These are phyloP conservation scores for Pestalotiopsis fici DNA, from an alignment of 2,329 filamentous ascomycete genomes.

Conservation along the genomic window DNA sequence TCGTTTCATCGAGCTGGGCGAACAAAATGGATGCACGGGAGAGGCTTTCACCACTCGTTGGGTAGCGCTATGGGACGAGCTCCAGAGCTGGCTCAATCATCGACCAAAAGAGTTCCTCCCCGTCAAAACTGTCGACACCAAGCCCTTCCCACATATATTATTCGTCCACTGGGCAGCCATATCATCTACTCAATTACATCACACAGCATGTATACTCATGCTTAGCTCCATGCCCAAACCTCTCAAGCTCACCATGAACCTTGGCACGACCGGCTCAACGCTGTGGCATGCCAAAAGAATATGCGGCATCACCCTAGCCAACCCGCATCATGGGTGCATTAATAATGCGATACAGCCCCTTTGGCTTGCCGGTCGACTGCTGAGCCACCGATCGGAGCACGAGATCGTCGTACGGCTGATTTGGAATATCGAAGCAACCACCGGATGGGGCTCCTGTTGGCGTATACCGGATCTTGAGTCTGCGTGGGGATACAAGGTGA, in stretches of 20 bases:
- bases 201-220: slow-evolving; percentile 55
- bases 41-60: slow-evolving; percentile 44
- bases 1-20: slow-evolving; percentile 46
- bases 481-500: slow-evolving; percentile 38
- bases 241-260: slow-evolving; percentile 12
- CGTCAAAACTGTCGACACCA: slow-evolving; percentile 40
- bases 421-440: slow-evolving; percentile 49
- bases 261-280: slow-evolving; percentile 34
- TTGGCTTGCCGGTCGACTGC: slow-evolving; percentile 54
- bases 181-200: slow-evolving; percentile 58
- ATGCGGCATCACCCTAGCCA: slow-evolving; percentile 57
- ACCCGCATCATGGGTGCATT: slow-evolving; percentile 54
- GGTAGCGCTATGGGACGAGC: slow-evolving; percentile 47
- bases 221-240: slow-evolving; percentile 41
- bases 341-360: slow-evolving; percentile 61
- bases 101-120: slow-evolving; percentile 49
- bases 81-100: slow-evolving; percentile 48
- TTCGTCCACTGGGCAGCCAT: slow-evolving; percentile 57
- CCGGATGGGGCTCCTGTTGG: slow-evolving; percentile 56
- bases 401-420: slow-evolving; percentile 42
- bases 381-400: slow-evolving; percentile 51
- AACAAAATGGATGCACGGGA: slow-evolving; percentile 43
- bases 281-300: slow-evolving; percentile 58
- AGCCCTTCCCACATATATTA: slow-evolving; percentile 52
- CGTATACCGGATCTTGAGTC: slow-evolving; percentile 51